Base-by-base conservation (phyloP, 768 basidiomycete species). In the Boletus rubropictus region DNA sequence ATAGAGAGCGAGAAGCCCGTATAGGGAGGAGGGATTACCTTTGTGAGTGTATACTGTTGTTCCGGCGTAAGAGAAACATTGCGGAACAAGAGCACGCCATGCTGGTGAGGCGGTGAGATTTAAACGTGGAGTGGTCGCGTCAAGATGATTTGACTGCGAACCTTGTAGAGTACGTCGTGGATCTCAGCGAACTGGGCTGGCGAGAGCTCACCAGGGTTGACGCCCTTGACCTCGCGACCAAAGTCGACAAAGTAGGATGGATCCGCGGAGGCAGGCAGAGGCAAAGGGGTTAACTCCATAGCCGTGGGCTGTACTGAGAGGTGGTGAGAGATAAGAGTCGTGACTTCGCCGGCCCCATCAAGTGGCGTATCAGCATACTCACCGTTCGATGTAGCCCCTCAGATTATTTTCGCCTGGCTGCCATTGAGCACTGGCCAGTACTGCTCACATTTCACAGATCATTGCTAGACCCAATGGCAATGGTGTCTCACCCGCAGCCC, bases 21-120 rank as follows among this genome's bases (percentile, higher is more conserved):
- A 12, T 32, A 3, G 14, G 44, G 31, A n/a, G 31, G 12, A 7
- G 15, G 15, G 32, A 21, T 47, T 53, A 84, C 89, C 78, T 91
- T 90, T 12, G 89, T 92, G 50, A 94, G 66, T 12, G 79, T 78
- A 64, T 87, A 91, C 63, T 93, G 90, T 60, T 88, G 81, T 64
- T 89, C 87, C 0, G 90, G 89, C 5, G 81, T 77, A 20, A 93
- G 63, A 25, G 75, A 67, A 27, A 75, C 76, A 57, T 86, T 66
- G 46, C 86, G 76, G 71, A 93, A 94, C 45, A 94, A 72, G 34
- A 94, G 75, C 15, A 75, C 77, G 35, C 78, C 77, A 55, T 93
- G 75, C 87, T 91, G 58, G 25, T 44, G 39, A 40, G n/a, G 39
- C 27, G 27, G n/a, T 42, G 40, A 25, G 8, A 38, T 39, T 37